Evolutionary conservation across 768 basidiomycete species (phyloP).

Genomic region (Thelephora ganbajun): DNA sequence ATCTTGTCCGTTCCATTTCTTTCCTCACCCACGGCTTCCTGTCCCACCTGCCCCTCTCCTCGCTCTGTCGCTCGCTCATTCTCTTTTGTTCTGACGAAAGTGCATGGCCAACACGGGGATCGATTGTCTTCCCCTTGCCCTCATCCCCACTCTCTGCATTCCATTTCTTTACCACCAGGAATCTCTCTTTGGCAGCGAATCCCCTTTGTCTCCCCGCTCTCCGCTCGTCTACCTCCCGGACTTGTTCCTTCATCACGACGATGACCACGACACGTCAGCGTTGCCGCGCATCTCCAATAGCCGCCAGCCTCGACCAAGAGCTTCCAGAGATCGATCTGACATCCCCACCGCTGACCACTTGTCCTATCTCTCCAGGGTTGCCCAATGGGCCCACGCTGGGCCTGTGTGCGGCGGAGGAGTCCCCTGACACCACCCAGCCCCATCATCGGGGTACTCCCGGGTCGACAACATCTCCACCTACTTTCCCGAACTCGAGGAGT

Average conservation of each 20-base stretch:
- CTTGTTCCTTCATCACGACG: no score
- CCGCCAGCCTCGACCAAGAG: no score
- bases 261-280: no score
- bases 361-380: no score
- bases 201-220: constrained; percentile 1
- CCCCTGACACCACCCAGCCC: neutral
- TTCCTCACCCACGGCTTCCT: neutral
- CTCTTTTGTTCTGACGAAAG: neutral
- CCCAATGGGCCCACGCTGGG: neutral
- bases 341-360: no score
- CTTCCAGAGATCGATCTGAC: no score
- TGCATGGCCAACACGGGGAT: neutral
- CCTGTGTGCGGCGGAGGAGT: neutral
- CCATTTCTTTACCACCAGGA: constrained; percentile 3
- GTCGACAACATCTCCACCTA: neutral
- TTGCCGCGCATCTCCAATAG: no score
- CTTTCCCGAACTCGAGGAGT: neutral
- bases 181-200: constrained; percentile 5
- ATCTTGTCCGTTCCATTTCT: constrained; percentile 7
- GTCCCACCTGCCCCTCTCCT: neutral
- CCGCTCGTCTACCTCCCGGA: no score
- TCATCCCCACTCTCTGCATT: neutral
- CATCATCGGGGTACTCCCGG: neutral
- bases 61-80: neutral
- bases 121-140: neutral